phyloP scores from a whole-genome alignment of 2,329 filamentous ascomycete species.

The Neocatenulostroma microsporum region DNA sequence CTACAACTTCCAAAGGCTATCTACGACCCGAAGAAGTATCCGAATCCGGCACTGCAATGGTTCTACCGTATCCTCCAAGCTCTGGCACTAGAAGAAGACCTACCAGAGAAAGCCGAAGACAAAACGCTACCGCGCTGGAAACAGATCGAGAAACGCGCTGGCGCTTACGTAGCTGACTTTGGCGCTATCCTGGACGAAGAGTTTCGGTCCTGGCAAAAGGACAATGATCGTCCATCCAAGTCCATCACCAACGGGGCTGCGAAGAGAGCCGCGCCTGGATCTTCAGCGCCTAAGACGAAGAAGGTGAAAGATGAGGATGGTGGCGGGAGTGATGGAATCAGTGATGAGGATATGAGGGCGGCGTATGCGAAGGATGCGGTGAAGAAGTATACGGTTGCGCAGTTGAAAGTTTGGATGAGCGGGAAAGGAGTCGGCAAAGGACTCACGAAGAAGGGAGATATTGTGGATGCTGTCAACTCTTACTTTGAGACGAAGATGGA shows the following conservation, averaged over 20 bases:
- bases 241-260: constrained; percentile 35
- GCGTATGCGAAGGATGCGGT: constrained; percentile 38
- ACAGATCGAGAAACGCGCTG: constrained; percentile 83
- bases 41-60: constrained; percentile 83
- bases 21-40: constrained; percentile 81
- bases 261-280: constrained; percentile 35
- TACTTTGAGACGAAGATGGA: constrained; percentile 33
- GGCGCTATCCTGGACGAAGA: constrained; percentile 59
- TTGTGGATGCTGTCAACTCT: constrained; percentile 28
- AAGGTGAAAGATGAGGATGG: constrained; percentile 36
- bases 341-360: constrained; percentile 38
- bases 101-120: constrained; percentile 67
- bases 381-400: constrained; percentile 31
- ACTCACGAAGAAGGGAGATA: constrained; percentile 26
- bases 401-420: constrained; percentile 27
- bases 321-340: constrained; percentile 27
- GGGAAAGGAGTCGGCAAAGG: constrained; percentile 19
- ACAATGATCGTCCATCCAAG: constrained; percentile 30
- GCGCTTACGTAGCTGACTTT: constrained; percentile 71
- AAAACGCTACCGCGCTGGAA: constrained; percentile 75
- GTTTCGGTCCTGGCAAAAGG: constrained; percentile 35
- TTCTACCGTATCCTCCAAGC: constrained; percentile 93
- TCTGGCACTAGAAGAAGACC: constrained; percentile 82
- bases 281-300: constrained; percentile 29
- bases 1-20: constrained; percentile 77